phyloP scores from a whole-genome alignment of 2,329 filamentous ascomycete genomes.

The Rasamsonia emersonii region DNA sequence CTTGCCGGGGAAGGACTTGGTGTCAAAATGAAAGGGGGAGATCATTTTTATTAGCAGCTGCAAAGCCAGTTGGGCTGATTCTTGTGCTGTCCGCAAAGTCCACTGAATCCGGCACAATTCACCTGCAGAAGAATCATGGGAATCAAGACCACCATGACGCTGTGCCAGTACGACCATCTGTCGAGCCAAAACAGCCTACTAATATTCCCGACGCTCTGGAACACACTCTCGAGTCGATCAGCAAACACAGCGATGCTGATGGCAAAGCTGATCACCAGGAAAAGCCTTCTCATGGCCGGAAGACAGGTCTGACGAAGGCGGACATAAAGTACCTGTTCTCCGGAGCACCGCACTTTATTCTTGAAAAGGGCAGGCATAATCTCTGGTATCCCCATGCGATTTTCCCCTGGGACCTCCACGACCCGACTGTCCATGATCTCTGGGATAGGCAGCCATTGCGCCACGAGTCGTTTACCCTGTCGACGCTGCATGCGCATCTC shows the following conservation, averaged over 20 bases:
- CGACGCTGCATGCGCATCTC: constrained; percentile 37
- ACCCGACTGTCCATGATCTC: constrained; percentile 30
- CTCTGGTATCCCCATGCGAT: constrained; percentile 36
- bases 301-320: constrained; percentile 18
- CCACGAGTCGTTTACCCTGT: constrained; percentile 33
- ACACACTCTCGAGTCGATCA: constrained; percentile 10
- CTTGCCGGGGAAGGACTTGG: too few relatives aligned
- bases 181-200: constrained; percentile 19
- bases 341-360: constrained; percentile 36
- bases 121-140: background rate
- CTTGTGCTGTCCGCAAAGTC: too few relatives aligned
- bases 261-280: background rate
- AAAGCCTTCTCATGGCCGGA: background rate
- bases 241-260: background rate
- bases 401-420: constrained; percentile 36
- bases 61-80: too few relatives aligned
- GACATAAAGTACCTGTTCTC: constrained; percentile 35
- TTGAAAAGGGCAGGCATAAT: constrained; percentile 33
- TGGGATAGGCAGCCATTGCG: constrained; percentile 31
- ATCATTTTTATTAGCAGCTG: too few relatives aligned
- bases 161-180: constrained; percentile 7
- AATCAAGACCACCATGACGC: constrained; percentile 1
- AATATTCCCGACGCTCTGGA: constrained; percentile 21
- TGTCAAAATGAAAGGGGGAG: too few relatives aligned
- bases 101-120: too few relatives aligned